Conservation (phyloP, 768 basidiomycete genomes). For the Mycena rebaudengoi region DNA sequence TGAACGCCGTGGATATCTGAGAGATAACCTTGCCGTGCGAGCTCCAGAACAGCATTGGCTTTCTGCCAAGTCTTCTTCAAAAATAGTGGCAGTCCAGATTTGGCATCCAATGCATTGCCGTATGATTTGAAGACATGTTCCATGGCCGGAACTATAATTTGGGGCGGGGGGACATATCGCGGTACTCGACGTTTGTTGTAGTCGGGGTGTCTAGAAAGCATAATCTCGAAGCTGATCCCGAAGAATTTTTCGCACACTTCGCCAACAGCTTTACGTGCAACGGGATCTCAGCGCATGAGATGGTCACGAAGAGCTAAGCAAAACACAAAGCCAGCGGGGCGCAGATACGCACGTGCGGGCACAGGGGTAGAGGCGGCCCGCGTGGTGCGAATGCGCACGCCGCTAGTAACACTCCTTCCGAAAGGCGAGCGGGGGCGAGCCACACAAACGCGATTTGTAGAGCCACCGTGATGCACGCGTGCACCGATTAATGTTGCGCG, state of each 20-base stretch:
- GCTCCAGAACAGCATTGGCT: slow-evolving; percentile 28
- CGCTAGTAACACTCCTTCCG: no score
- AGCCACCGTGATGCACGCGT: no score
- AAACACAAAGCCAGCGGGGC: no score
- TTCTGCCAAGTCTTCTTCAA: slow-evolving; percentile 19
- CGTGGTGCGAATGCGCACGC: no score
- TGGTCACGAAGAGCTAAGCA: slow-evolving; percentile 32
- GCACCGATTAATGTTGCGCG: no score
- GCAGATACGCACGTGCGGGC: no score
- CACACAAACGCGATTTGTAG: no score
- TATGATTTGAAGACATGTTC: slow-evolving; percentile 29
- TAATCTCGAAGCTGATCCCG: not conserved
- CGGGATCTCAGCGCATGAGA: slow-evolving; percentile 34
- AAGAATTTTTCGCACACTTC: slow-evolving; percentile 19
- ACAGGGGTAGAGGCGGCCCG: no score
- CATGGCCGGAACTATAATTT: slow-evolving; percentile 29
- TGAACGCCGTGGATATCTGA: slow-evolving; percentile 16
- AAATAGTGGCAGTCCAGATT: slow-evolving; percentile 25
- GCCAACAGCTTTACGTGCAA: slow-evolving; percentile 18
- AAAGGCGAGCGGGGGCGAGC: no score
- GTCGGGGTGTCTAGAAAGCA: slow-evolving; percentile 3
- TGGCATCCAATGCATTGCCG: slow-evolving; percentile 28
- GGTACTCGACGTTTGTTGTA: slow-evolving; percentile 25
- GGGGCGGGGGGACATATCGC: slow-evolving; percentile 28
- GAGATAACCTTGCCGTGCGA: slow-evolving; percentile 31